Percentiles rank a stretch among this genome's conserved stretches.
phyloP scores from a whole-genome alignment of 129 eudicot species.

The Daucus carota region DH1_v3.0 NC_030384.2:44253001-44253500 shows the following conservation, averaged over 20 bases:
- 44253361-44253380: slow-evolving; percentile 53
- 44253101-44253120: slow-evolving; percentile 41
- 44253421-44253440: slow-evolving; percentile 40
- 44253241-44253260: neutral
- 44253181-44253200: neutral
- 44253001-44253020: neutral
- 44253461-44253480: neutral
- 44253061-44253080: slow-evolving; percentile 55
- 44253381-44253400: slow-evolving; percentile 52
- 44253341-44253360: slow-evolving; percentile 49
- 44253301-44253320: neutral
- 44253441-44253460: neutral
- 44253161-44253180: neutral
- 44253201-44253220: neutral
- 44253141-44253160: neutral
- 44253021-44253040: neutral
- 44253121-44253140: slow-evolving; percentile 45
- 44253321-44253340: neutral
- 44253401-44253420: slow-evolving; percentile 39
- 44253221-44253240: neutral
- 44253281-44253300: neutral
- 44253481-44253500: neutral
- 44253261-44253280: neutral
- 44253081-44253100: slow-evolving; percentile 55
- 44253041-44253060: slow-evolving; percentile 72